A percentile compares a stretch with the other conserved stretches of the same genome.
Evolutionary conservation across 257 asterid genomes (phyloP).

Genomic region (Solanum microdontum): DNA sequence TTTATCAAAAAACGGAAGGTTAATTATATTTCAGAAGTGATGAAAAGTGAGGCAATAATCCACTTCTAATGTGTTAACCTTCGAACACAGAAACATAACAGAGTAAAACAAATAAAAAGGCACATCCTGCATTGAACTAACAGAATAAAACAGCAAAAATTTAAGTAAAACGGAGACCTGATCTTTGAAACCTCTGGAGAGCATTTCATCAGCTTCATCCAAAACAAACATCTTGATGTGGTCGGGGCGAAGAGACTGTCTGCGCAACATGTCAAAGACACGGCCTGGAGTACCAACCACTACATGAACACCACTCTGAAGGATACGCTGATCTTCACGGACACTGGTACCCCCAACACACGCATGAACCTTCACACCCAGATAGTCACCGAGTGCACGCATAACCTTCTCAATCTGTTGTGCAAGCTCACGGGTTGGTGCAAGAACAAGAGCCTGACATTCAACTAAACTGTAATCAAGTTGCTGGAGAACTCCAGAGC

Average conservation of each 20-base stretch:
- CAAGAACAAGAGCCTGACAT: conserved; percentile 61
- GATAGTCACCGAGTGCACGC: conserved; percentile 57
- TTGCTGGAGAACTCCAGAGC: conserved; percentile 62
- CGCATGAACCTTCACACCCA: conserved; percentile 56
- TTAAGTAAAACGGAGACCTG: conserved; percentile 22
- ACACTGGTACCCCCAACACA: conserved; percentile 47
- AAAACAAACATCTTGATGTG: conserved; percentile 53
- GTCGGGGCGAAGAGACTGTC: conserved; percentile 27
- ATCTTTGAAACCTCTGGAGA: conserved; percentile 58
- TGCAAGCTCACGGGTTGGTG: conserved; percentile 58
- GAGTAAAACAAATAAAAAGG: neutral
- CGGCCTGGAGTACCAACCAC: conserved; percentile 62
- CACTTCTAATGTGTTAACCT: neutral
- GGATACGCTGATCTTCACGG: conserved; percentile 31
- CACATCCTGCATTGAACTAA: neutral
- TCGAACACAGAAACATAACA: neutral
- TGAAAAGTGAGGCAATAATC: neutral
- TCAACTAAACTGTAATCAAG: conserved; percentile 42
- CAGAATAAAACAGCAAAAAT: neutral
- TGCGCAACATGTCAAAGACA: conserved; percentile 1
- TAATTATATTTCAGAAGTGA: neutral
- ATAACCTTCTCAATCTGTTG: conserved; percentile 63
- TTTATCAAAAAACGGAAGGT: neutral
- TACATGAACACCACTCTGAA: conserved; percentile 52
- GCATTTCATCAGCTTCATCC: conserved; percentile 65